Evolutionary conservation across 2,329 filamentous ascomycete genomes (phyloP), one percentile per base, ranked within the genome.

Genomic region (Fusarium verrucosum): DNA sequence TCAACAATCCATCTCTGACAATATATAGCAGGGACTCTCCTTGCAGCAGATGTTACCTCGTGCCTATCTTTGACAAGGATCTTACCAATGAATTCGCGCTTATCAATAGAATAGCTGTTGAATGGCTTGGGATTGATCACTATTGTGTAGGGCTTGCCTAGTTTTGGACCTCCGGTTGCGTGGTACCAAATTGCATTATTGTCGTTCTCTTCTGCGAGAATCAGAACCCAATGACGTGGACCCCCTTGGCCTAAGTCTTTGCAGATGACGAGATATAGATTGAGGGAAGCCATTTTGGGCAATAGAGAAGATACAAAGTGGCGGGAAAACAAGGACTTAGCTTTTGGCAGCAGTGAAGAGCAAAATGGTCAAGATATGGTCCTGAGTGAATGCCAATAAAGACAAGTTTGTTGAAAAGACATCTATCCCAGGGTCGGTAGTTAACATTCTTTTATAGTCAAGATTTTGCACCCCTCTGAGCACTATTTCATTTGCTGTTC

Each of bases 1-100:
- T 40, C 26, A 11, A 55, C 19, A 3, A 57, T 19, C 53, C 50
- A 57, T 1, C 13, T 20, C 40, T 57, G 50, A 4, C 53, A 57
- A 11, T 14, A 17, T 2, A 22, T 9, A 2, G 30, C 14, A 23
- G 53, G 50, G 11, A 10, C 7, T 35, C 28, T 35, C 8, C 28
- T 20, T 3, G 26, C 50, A 16, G 33, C 40, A 16, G 40, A 11
- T 16, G 37, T 55, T 7, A 57, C 13, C 5, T 57, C 46, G 11
- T 41, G 19, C 11, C 30, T 54, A 16, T 45, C 33, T 8, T 16
- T 40, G 2, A 19, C 7, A 0, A 33, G 17, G 3, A 57, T 22
- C 10, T 23, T 6, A 2, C 32, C 6, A 13, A 55, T 38, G 11
- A 33, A 33, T 14, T 38, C 4, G 5, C 14, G 22, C 16, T 11